Conservation (phyloP, 2,329 filamentous ascomycete genomes). For the Orbilia ellipsospora region DNA sequence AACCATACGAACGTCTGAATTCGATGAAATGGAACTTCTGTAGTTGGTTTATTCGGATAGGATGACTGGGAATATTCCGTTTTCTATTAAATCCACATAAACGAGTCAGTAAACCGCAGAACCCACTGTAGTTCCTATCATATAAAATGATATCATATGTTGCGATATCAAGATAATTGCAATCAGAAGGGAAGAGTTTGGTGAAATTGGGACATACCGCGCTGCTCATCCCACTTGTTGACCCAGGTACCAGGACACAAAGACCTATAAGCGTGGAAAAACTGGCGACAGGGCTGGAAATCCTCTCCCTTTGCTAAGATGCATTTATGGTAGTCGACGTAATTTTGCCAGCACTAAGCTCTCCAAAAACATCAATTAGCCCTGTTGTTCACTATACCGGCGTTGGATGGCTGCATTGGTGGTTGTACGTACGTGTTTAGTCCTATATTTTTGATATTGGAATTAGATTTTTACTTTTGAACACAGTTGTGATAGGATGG, state of each 20-base stretch:
- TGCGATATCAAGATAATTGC: too few species aligned
- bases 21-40: background rate
- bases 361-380: conserved; percentile 57
- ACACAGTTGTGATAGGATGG: background rate
- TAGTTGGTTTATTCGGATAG: conserved; percentile 68
- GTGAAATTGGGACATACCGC: conserved; percentile 73
- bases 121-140: too few species aligned
- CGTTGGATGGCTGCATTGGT: too few species aligned
- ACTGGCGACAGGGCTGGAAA: conserved; percentile 69
- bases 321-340: conserved; percentile 99
- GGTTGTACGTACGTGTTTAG: conserved; percentile 58
- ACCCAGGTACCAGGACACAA: conserved; percentile 97
- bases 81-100: conserved; percentile 66
- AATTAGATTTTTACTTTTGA: background rate
- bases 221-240: conserved; percentile 95
- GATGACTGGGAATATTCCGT: conserved; percentile 75
- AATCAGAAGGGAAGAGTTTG: background rate
- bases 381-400: too few species aligned
- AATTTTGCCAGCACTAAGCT: conserved; percentile 99
- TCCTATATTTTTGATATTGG: conserved; percentile 36
- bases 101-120: background rate
- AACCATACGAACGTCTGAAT: too few species aligned
- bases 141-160: too few species aligned
- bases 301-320: conserved; percentile 80
- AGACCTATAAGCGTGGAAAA: conserved; percentile 95